Evolutionary conservation across 2,329 filamentous ascomycete genomes (phyloP).

Genomic region (Moelleriella libera): DNA sequence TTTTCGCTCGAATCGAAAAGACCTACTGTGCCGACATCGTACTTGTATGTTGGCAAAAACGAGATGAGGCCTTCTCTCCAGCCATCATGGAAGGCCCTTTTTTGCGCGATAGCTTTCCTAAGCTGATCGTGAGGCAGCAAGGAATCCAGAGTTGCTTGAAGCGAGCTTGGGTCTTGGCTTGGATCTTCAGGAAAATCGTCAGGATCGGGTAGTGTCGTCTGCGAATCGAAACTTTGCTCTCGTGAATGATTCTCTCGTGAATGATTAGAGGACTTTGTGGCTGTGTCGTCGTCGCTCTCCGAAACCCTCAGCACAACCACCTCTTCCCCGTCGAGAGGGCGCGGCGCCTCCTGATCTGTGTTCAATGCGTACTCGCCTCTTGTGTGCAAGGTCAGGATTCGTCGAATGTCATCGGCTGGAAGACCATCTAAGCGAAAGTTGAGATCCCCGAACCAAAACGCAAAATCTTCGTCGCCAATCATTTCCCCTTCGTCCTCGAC

Average conservation of each 20-base stretch:
- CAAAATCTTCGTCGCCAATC: conserved; percentile 84
- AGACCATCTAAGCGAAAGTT: conserved; percentile 87
- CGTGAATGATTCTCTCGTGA: conserved; percentile 16
- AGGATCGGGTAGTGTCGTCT: conserved; percentile 37
- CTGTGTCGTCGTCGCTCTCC: conserved; percentile 33
- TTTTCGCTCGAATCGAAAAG: conserved; percentile 95
- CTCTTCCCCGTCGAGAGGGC: conserved; percentile 28
- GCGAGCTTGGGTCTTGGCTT: conserved; percentile 65
- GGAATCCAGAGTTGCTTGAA: conserved; percentile 80
- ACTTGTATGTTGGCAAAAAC: conserved; percentile 94
- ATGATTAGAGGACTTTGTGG: conserved; percentile 16
- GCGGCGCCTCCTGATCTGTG: conserved; percentile 18
- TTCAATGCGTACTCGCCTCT: conserved; percentile 58
- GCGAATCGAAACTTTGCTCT: conserved; percentile 24
- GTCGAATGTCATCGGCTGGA: conserved; percentile 78
- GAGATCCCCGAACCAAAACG: conserved; percentile 92
- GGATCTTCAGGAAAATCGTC: conserved; percentile 56
- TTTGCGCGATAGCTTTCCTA: conserved; percentile 52
- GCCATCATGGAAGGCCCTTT: conserved; percentile 78
- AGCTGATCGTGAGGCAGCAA: conserved; percentile 86
- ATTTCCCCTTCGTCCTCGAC: conserved; percentile 50
- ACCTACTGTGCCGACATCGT: conserved; percentile 85
- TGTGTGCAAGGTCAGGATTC: conserved; percentile 70
- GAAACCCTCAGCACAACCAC: conserved; percentile 31
- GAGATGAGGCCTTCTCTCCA: conserved; percentile 82